Evolutionary conservation across 768 basidiomycete species (phyloP), one percentile per base, ranked within the genome.

Genomic region (Termitomyces sp.): DNA sequence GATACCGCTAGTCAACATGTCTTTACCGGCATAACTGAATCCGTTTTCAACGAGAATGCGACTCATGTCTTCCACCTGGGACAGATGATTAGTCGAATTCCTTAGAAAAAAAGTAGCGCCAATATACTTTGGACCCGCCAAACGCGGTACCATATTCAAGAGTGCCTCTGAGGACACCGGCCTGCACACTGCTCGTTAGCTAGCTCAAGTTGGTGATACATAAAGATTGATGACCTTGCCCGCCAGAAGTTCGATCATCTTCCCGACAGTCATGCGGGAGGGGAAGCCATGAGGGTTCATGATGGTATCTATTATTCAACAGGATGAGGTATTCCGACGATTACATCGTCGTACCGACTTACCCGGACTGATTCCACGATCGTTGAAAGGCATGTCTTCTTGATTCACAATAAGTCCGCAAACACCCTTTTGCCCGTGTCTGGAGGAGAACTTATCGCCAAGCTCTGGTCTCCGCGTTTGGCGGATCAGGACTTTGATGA

Each of bases 251-350:
- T 99, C 97, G 53, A 99, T 97, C 97, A 99, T 99, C 79, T 99
- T 99, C 49, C 97, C 97, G 30, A 99, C 97, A 26, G 97, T 99
- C 95, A 95, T 98, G 55, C 96, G 91, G 57, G 93, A 96, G 5
- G 97, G 97, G 81, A 99, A 98, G 68, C 97, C 97, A 74, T 99
- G 97, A 3, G 97, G 97, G 71, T 99, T 99, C 96, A 99, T 98
- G 76, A 99, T 97, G 18, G 95, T 93, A 73, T 99, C 96, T 89
- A 49, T 58, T 56, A 47, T 72, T 26, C 7, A 26, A 30, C 37
- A 20, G 61, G 33, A 37, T 57, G 42, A 57, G 40, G 36, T 53
- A 42, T 57, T 42, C 49, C 49, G 44, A 57, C 33, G 53, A 60
- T 50, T 1, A 32, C 42, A 60, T 51, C 44, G 53, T 51, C 44